These are phyloP conservation scores for Oryza australiensis DNA, from an alignment of 176 grass and related monocot species.

Conservation along the genomic window DNA sequence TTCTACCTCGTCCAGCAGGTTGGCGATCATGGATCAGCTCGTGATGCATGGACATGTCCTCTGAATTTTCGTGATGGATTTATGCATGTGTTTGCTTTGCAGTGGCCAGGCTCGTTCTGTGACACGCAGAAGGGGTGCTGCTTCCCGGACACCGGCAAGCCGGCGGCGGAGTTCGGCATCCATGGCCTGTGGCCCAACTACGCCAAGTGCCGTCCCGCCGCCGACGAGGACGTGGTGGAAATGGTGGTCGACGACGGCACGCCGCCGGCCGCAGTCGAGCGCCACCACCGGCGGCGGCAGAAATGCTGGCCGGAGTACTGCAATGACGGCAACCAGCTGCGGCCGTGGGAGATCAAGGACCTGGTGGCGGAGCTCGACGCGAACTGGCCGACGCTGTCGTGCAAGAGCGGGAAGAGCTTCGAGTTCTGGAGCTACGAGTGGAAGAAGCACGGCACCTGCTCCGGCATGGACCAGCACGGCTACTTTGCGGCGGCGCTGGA, in stretches of 20 bases:
- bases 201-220: slow-evolving; percentile 34
- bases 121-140: slow-evolving; percentile 58
- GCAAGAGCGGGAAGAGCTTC: slow-evolving; percentile 41
- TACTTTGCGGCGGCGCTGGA: slow-evolving; percentile 60
- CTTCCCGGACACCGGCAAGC: slow-evolving; percentile 63
- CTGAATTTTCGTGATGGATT: not conserved
- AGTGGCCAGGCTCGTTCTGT: slow-evolving; percentile 86
- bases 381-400: slow-evolving; percentile 73
- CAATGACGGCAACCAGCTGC: slow-evolving; percentile 18
- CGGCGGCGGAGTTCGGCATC: slow-evolving; percentile 65
- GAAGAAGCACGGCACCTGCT: slow-evolving; percentile 84
- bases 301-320: slow-evolving; percentile 52
- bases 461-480: slow-evolving; percentile 50
- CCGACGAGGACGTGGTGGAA: not conserved
- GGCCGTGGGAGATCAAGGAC: slow-evolving; percentile 42
- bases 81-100: not conserved
- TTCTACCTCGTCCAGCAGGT: slow-evolving; percentile 95
- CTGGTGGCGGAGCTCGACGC: slow-evolving; percentile 35
- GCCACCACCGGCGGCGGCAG: not conserved
- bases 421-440: slow-evolving; percentile 87
- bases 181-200: slow-evolving; percentile 91
- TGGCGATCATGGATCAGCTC: not conserved
- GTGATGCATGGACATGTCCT: not conserved
- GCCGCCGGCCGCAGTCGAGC: too few species aligned
- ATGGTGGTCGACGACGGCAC: not conserved